Base-by-base conservation (phyloP, 805 yeast species). In the Candida piceae region DNA sequence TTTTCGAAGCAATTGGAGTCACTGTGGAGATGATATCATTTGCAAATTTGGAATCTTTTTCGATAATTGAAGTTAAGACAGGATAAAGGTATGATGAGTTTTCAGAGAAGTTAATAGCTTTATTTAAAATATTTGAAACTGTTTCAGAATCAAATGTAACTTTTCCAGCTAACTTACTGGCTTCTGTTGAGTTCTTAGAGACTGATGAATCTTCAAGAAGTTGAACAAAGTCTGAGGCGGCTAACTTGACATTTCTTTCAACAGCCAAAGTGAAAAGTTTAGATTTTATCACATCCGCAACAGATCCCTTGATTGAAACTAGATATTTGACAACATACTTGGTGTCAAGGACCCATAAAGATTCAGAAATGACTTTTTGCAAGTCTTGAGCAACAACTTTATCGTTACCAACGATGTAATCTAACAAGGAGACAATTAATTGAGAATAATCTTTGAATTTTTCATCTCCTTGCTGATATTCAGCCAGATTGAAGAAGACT, bases 311-410 rank as follows among this genome's bases (percentile, higher is more conserved):
- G 15, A 45, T 15, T 4, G 15, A 18, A 10, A 32, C 12, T 10
- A 31, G 10, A 19, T 31, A 40, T 10, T 39, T 20, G 4, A 29
- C 24, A 11, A 52, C 11, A 2, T 32, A 12, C 4, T 28, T 20
- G 15, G 42, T 32, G 9, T 42, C 41, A 17, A 54, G 27, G 3
- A 39, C 39, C 59, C 59, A 54, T 19, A 53, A 30, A 4, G 52
- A 42, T 2, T 44, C 49, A 18, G 38, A 30, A 8, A 47, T 23
- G 6, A 42, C 31, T 8, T 21, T 39, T 13, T 32, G 39, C 5
- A 15, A 35, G 10, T 13, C 22, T 2, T 22, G 17, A 6, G 36
- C 9, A 10, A 36, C 20, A 5, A 13, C 13, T 4, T 10, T 15
- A 15, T 15, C 17, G 13, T 16, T 9, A 6, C 17, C 20, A 3